Evolutionary conservation across 2,329 filamentous ascomycete species (phyloP).

Genomic region (Alternaria viburni): DNA sequence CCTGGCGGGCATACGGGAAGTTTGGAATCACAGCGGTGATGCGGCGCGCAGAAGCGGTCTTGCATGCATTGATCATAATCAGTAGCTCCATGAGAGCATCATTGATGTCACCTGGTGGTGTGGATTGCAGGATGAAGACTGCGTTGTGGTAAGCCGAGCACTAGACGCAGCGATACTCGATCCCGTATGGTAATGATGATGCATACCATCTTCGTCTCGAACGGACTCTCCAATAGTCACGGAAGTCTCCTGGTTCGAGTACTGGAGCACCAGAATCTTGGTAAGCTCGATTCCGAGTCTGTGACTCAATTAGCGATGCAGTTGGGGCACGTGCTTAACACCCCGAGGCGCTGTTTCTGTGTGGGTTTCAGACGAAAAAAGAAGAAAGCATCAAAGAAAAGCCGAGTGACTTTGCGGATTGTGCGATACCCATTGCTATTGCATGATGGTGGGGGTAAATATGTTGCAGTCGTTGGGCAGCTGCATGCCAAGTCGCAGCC

Average conservation of each 20-base stretch:
- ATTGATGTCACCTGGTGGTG: conserved; percentile 94
- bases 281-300: conserved; percentile 79
- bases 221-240: conserved; percentile 97
- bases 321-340: background rate
- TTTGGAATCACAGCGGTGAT: conserved; percentile 96
- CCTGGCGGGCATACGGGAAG: conserved; percentile 94
- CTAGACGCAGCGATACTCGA: background rate
- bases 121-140: conserved; percentile 97
- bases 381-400: background rate
- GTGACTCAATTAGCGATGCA: conserved; percentile 27
- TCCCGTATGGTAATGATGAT: conserved; percentile 1
- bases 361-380: background rate
- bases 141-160: conserved; percentile 30
- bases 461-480: background rate
- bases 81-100: conserved; percentile 97
- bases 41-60: conserved; percentile 81
- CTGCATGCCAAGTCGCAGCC: conserved; percentile 17
- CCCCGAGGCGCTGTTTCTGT: background rate
- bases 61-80: conserved; percentile 97
- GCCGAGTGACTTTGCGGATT: background rate
- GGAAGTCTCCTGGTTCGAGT: conserved; percentile 85
- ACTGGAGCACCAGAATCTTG: conserved; percentile 81
- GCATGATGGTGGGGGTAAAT: background rate
- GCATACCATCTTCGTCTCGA: conserved; percentile 86
- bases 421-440: background rate